These are phyloP conservation scores for Rehmannia glutinosa DNA, from an alignment of 257 asterid genomes.

Conservation along the genomic window DNA sequence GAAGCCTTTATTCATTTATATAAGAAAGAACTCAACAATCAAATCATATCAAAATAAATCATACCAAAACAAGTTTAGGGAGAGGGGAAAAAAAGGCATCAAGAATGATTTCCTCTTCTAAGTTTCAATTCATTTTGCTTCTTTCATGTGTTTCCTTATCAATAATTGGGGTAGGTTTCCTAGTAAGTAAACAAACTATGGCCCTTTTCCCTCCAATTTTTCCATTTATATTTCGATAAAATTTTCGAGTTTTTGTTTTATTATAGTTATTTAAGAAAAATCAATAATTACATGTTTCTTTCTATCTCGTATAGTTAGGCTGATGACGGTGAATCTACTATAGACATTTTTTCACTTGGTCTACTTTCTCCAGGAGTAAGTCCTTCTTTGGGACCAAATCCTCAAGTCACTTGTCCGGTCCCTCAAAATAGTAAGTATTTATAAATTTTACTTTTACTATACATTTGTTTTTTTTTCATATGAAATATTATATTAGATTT, in stretches of 20 bases:
- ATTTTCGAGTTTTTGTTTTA: too few relatives aligned
- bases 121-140: constrained; percentile 11
- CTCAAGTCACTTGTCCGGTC: background rate
- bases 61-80: background rate
- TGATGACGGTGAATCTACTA: background rate
- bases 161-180: background rate
- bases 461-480: background rate
- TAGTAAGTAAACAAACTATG: constrained; percentile 1
- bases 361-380: background rate
- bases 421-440: constrained; percentile 5
- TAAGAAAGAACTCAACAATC: background rate
- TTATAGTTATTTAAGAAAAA: too few relatives aligned
- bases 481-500: too few relatives aligned
- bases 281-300: too few relatives aligned
- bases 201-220: too few relatives aligned
- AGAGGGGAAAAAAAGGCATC: background rate
- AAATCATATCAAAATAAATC: background rate
- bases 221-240: too few relatives aligned
- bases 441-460: background rate
- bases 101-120: constrained; percentile 13
- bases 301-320: constrained; percentile 9
- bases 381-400: too few relatives aligned
- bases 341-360: background rate
- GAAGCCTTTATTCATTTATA: background rate
- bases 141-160: constrained; percentile 2